Evolutionary conservation across 1,284 basidiomycete species (phyloP).

Genomic region (Farysia itapuensis): DNA sequence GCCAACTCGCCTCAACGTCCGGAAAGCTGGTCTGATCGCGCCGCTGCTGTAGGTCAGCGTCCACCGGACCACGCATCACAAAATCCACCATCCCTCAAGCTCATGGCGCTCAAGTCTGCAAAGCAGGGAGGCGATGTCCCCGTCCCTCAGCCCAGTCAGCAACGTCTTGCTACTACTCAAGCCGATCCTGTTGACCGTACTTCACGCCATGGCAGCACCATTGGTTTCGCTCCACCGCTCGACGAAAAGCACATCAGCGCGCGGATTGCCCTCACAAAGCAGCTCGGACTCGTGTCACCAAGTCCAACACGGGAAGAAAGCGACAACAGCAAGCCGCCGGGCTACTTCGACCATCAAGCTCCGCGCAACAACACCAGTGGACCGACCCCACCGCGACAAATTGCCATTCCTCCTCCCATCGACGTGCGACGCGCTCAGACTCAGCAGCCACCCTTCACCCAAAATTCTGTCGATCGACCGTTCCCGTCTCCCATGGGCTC

Average conservation of each 20-base stretch:
- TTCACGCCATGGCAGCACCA: conserved; percentile 42
- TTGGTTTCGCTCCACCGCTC: conserved; percentile 25
- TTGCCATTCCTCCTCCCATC: conserved; percentile 20
- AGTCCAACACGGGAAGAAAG: background rate
- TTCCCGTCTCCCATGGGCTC: conserved; percentile 10
- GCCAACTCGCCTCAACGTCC: conserved; percentile 7
- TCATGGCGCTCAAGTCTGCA: conserved; percentile 47
- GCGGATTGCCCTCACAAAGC: conserved; percentile 34
- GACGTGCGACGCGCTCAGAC: conserved; percentile 22
- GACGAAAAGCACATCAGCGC: conserved; percentile 22
- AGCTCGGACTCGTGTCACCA: conserved; percentile 36
- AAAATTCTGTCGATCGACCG: background rate
- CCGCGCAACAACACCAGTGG: background rate
- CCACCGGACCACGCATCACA: conserved; percentile 52
- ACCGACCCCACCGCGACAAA: conserved; percentile 5
- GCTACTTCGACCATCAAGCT: background rate
- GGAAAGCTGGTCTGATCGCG: conserved; percentile 45
- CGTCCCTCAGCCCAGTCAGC: background rate
- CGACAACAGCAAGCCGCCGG: background rate
- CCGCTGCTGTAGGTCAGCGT: conserved; percentile 47
- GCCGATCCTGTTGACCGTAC: conserved; percentile 29
- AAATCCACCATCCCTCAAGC: conserved; percentile 50
- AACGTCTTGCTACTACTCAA: conserved; percentile 10
- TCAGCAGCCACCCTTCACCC: conserved; percentile 5
- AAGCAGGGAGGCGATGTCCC: conserved; percentile 12